Conservation (phyloP, 768 basidiomycete genomes). For the Holtermannia corniformis region DNA sequence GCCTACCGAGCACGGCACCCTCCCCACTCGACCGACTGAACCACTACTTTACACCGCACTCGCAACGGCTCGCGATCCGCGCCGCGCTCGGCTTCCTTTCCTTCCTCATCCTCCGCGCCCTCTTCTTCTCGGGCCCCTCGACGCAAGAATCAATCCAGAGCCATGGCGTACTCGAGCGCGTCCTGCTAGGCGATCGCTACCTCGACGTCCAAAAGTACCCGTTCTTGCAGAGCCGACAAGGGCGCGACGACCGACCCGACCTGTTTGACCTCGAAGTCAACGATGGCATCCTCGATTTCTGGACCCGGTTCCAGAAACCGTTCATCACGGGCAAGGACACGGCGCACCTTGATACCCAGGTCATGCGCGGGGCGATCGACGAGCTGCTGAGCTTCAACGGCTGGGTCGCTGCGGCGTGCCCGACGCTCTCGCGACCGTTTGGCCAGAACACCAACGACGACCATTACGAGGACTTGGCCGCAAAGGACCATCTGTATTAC, state of each 20-base stretch:
- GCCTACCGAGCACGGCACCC: too few species aligned
- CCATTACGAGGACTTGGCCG: conserved; percentile 78
- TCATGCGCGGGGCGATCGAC: conserved; percentile 79
- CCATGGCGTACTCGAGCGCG: conserved; percentile 58
- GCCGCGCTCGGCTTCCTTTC: conserved; percentile 24
- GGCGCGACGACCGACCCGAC: conserved; percentile 70
- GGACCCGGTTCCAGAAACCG: conserved; percentile 84
- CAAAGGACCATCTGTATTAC: conserved; percentile 77
- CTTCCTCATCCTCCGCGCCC: conserved; percentile 29
- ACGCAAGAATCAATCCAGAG: conserved; percentile 47
- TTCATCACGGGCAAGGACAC: conserved; percentile 79
- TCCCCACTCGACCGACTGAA: too few species aligned
- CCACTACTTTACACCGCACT: conserved; percentile 8
- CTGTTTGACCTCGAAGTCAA: conserved; percentile 64
- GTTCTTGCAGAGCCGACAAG: conserved; percentile 79
- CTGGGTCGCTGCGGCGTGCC: conserved; percentile 94
- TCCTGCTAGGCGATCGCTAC: conserved; percentile 57
- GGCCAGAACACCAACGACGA: conserved; percentile 78
- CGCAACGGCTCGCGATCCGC: conserved; percentile 34
- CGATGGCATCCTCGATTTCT: conserved; percentile 76
- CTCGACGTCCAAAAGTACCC: conserved; percentile 81
- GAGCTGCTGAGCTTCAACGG: conserved; percentile 91
- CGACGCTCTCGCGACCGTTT: conserved; percentile 87
- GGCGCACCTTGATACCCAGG: conserved; percentile 78
- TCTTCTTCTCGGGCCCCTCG: conserved; percentile 31